Base-by-base conservation (phyloP, 2,329 filamentous ascomycete genomes). In the Rasamsonia emersonii region DNA sequence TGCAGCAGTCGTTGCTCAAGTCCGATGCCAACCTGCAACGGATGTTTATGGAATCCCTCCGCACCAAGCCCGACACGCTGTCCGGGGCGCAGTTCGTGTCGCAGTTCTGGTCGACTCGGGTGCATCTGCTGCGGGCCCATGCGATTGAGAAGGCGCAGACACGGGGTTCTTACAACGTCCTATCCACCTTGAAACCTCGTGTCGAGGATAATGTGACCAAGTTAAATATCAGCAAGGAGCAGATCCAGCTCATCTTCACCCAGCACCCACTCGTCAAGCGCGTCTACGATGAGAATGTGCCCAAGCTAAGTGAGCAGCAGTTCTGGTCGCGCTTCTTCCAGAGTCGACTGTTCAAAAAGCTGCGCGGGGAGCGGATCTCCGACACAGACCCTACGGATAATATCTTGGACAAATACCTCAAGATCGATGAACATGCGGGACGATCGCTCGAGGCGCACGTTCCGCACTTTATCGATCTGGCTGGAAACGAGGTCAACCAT, bases 251-350 rank as follows among this genome's bases (percentile, higher is more conserved):
- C 51, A 91, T 98, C 32, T 88, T 98, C 59, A 78, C 75, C 38
- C 91, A 96, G 56, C 89, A 98, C 57, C 86, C 91, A 2, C 68
- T 98, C 1, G 81, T 98, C 37, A 83, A 85, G 54, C 77, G 79
- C 13, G 83, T 93, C 5, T 96, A 95, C 58, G 86, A 96, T 51
- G 88, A 95, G 52, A 86, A 88, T 43, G 86, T 95, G 0, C 86
- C 85, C 4, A 83, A 82, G 38, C 60, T 93, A 23, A 77, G 71
- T 16, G 84, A 93, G 49, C 70, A 71, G 35, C 77, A 85, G 30
- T 98, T 98, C 54, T 98, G 89, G 88, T 82, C 82, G 4, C 75
- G 85, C 9, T 98, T 98, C 61, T 96, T 98, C 56, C 76, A 88
- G 39, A 94, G 86, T 57, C 76, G 83, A 35, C 65, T 98, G 6